Evolutionary conservation across 768 basidiomycete species (phyloP), one percentile per base, ranked within the genome.

Genomic region (Pholiota molesta): DNA sequence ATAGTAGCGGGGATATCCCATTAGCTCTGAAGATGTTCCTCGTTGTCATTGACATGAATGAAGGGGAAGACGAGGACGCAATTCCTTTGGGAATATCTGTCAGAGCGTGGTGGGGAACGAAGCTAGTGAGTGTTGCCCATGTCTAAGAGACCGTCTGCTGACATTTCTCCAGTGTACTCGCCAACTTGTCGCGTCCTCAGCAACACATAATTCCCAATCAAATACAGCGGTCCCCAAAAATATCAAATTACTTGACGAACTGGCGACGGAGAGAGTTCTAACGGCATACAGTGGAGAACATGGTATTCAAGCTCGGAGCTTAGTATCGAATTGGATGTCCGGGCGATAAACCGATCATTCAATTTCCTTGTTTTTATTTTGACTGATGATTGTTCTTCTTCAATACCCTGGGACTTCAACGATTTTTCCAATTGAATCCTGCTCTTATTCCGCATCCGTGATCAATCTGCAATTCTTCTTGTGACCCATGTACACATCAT

Each of bases 51-150:
- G 94, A 96, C 67, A 94, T 95, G 90, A 81, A 81, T 3, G 88
- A 89, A 39, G 77, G 76, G 5, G 87, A 86, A 60, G 79, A 81
- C 51, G 79, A 79, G 3, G 72, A 74, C 19, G 71, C 77, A 7
- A 75, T 83, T 3, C 80, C 83, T 11, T 71, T 73, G 23, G 86
- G 89, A 28, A 83, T 91, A 31, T 82, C 81, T 17, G 76, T 91
- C 40, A 78, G 92, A 28, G 91, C 92, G 7, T 95, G 93, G 94
- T 87, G 86, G 72, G 93, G 93, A 4, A 83, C 93, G 37, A 93
- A 94, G 71, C 79, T 91, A 47, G 94, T 94, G 66, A 47, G 88
- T 80, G 7, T 40, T 1, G n/a, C 33, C 28, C 59, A 2, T 40
- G 2, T 54, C 21, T 9, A 21, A n/a, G 16, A 39, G 45, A 21